A percentile compares a stretch with the other conserved stretches of the same genome.
These are phyloP conservation scores for Phylloporus sp. DNA, from an alignment of 768 basidiomycete genomes.

Conservation along the genomic window DNA sequence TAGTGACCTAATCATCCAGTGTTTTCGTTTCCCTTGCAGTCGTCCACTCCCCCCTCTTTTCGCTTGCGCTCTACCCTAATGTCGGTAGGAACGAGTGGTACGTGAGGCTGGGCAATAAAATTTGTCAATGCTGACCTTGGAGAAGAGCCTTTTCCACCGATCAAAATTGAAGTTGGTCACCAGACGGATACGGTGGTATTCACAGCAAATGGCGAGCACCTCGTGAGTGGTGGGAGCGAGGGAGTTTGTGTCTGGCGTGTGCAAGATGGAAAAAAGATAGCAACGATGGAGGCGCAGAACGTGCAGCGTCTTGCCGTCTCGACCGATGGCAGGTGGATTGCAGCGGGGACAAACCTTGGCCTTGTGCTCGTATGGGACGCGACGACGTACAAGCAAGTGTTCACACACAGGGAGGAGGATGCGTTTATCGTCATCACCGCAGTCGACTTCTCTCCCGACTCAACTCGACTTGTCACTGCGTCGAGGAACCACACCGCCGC, in stretches of 20 bases:
- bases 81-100: not conserved
- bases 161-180: not conserved
- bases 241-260: slow-evolving; percentile 1
- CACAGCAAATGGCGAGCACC: not conserved
- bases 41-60: too few species aligned
- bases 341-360: not conserved
- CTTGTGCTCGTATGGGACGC: not conserved
- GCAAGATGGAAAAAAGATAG: not conserved
- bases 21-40: too few species aligned
- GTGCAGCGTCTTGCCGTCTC: not conserved
- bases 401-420: not conserved
- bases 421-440: not conserved
- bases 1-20: too few species aligned
- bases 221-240: not conserved
- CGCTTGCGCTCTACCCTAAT: not conserved
- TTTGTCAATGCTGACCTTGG: not conserved
- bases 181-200: not conserved
- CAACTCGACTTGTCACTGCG: not conserved
- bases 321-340: not conserved
- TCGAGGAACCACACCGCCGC: not conserved
- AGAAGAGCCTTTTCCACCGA: not conserved
- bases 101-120: not conserved
- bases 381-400: not conserved
- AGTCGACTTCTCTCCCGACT: slow-evolving; percentile 7
- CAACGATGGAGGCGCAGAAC: not conserved